Evolutionary conservation across 1,284 basidiomycete genomes (phyloP), one percentile per base, ranked within the genome.

Genomic region (Austroboletus rostrupii): DNA sequence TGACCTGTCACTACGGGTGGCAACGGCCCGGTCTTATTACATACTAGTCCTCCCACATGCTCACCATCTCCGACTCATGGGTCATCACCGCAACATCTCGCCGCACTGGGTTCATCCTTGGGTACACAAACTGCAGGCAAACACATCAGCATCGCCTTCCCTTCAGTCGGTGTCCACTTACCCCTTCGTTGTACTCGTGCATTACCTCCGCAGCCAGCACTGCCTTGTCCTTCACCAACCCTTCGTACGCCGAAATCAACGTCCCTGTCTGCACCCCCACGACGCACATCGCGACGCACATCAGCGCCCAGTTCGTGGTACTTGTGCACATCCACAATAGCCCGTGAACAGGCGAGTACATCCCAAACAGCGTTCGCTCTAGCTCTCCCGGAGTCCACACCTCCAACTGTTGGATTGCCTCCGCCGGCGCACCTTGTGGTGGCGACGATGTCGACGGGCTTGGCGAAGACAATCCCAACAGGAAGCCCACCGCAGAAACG

Each of bases 11-110:
- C 32, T 33, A 32, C 12, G 3, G 13, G 14, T 38, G 44, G 43
- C 35, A 48, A 49, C n/a, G 9, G 23, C 23, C 23, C 23, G 23
- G 23, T 23, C 23, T 23, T 4, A 28, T 28, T 28, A 26, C 23
- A 26, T 26, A 28, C 26, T 26, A 32, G 10, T 47, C 46, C 36
- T 57, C 57, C 55, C 53, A 61, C 9, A 53, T 20, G 54, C 78
- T 75, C 4, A 91, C 78, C 57, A 90, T 76, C 72, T 92, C 90
- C 2, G 85, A 80, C 58, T 92, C 75, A 65, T 90, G 83, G 1
- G 90, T 92, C 88, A 89, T 90, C n/a, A 89, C 85, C 3, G 83
- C 80, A 2, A 80, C 87, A 57, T 92, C 90, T 53, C 76, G 80
- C 20, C 85, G 79, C 26, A 90, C 73, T 7, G 85, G 85, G 62